phyloP scores from a whole-genome alignment of 129 eudicot genomes.

The Ambrosia trifida region DNA sequence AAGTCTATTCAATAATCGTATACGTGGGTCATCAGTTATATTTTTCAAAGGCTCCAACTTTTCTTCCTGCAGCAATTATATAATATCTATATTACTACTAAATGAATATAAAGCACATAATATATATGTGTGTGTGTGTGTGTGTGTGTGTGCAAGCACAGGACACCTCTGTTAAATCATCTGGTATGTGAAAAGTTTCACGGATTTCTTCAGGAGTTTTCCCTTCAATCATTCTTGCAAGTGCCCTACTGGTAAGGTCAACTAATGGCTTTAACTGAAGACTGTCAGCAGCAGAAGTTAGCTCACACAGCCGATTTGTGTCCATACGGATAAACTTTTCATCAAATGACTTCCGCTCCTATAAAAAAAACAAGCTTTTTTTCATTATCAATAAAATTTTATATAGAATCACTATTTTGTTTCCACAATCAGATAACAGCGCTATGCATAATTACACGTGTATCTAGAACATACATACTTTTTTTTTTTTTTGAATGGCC shows the following conservation, averaged over 20 bases:
- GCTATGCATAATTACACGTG: not conserved
- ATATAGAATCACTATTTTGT: not conserved
- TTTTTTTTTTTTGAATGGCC: no score
- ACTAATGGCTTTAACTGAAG: constrained; percentile 76
- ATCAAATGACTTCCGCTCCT: constrained; percentile 89
- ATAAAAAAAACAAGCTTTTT: not conserved
- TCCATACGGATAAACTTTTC: constrained; percentile 90
- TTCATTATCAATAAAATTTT: constrained; percentile 15
- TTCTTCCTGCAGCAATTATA: constrained; percentile 63
- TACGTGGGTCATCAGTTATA: constrained; percentile 84
- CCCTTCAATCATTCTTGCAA: constrained; percentile 94
- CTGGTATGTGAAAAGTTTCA: constrained; percentile 85
- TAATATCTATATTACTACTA: constrained; percentile 13
- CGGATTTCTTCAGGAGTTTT: constrained; percentile 90
- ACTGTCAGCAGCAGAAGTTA: constrained; percentile 96
- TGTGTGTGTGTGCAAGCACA: constrained; percentile 37
- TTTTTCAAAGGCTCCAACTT: constrained; percentile 86
- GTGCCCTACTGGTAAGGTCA: constrained; percentile 92
- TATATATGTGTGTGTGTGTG: not conserved
- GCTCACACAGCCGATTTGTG: constrained; percentile 80
- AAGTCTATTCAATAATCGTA: constrained; percentile 77
- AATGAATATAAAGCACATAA: not conserved
- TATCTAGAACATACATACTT: constrained; percentile 13
- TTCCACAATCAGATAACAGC: not conserved
- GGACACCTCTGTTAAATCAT: constrained; percentile 94